Evolutionary conservation across 129 eudicot genomes (phyloP).

Genomic region (Artemisia tridentata): DNA sequence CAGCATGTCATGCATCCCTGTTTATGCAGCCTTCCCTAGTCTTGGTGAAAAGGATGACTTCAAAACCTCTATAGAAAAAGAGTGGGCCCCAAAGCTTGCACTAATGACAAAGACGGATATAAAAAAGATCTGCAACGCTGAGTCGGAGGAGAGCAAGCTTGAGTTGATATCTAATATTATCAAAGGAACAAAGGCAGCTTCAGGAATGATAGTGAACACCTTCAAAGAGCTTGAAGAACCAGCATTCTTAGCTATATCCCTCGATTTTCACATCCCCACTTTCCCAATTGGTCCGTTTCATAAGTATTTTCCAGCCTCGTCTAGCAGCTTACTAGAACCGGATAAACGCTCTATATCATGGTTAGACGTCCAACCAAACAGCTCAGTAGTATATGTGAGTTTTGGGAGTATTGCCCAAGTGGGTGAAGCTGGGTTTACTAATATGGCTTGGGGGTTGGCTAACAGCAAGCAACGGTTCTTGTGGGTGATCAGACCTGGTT

Average conservation of each 20-base stretch:
- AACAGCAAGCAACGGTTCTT: conserved; percentile 45
- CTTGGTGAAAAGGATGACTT: conserved; percentile 23
- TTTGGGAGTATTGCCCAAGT: conserved; percentile 48
- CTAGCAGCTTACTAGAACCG: conserved; percentile 35
- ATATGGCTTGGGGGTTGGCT: conserved; percentile 54
- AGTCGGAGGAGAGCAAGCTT: conserved; percentile 15
- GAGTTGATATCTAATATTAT: conserved; percentile 30
- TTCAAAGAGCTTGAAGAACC: conserved; percentile 50
- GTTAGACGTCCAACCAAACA: conserved; percentile 47
- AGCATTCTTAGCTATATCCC: conserved; percentile 22
- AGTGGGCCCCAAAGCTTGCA: conserved; percentile 13
- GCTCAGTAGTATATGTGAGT: conserved; percentile 53
- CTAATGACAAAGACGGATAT: conserved; percentile 42
- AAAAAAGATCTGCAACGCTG: conserved; percentile 9
- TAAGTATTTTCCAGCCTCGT: conserved; percentile 37
- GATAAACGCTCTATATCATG: conserved; percentile 41
- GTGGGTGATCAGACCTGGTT: conserved; percentile 60
- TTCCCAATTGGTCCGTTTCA: conserved; percentile 58
- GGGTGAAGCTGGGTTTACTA: conserved; percentile 20
- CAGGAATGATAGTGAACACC: conserved; percentile 42
- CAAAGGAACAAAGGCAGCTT: conserved; percentile 35
- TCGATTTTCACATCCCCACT: conserved; percentile 27
- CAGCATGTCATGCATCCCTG: conserved; percentile 30
- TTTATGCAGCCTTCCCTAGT: conserved; percentile 22
- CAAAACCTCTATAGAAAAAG: conserved; percentile 28